phyloP scores from a whole-genome alignment of 352 stramenopile genomes.

The Blastocystis sp. region DNA sequence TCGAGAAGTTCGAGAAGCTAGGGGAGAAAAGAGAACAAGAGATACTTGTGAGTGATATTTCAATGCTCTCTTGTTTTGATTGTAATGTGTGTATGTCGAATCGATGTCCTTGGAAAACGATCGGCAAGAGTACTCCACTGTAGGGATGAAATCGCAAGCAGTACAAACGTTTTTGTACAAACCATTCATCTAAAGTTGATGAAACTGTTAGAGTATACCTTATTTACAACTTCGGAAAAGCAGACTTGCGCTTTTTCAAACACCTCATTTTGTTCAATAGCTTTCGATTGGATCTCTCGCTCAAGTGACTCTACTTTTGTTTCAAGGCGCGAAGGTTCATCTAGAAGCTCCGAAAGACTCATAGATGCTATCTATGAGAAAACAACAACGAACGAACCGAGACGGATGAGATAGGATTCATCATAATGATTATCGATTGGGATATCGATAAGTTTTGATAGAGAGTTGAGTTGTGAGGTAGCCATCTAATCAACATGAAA shows the following conservation, averaged over 20 bases:
- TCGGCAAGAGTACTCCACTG: conserved; percentile 54
- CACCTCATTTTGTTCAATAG: conserved; percentile 80
- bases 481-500: neutral
- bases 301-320: conserved; percentile 74
- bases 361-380: conserved; percentile 33
- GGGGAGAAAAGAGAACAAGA: conserved; percentile 23
- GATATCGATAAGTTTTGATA: conserved; percentile 45
- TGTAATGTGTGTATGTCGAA: conserved; percentile 66
- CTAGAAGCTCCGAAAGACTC: conserved; percentile 53
- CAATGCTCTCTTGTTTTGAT: conserved; percentile 80
- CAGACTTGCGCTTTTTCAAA: conserved; percentile 84
- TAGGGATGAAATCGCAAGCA: conserved; percentile 8
- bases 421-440: conserved; percentile 57
- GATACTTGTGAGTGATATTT: conserved; percentile 72
- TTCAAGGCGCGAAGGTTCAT: conserved; percentile 75
- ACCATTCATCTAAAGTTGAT: conserved; percentile 64
- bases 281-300: conserved; percentile 74
- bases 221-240: conserved; percentile 70
- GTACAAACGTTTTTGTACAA: conserved; percentile 32
- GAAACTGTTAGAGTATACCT: neutral
- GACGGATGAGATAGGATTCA: conserved; percentile 60
- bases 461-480: conserved; percentile 32
- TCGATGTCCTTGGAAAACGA: conserved; percentile 54
- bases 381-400: neutral
- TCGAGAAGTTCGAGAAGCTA: conserved; percentile 90